Percentiles rank a stretch among this genome's conserved stretches.
Evolutionary conservation across 2,329 filamentous ascomycete species (phyloP).

Genomic region (Aureobasidium lini): DNA sequence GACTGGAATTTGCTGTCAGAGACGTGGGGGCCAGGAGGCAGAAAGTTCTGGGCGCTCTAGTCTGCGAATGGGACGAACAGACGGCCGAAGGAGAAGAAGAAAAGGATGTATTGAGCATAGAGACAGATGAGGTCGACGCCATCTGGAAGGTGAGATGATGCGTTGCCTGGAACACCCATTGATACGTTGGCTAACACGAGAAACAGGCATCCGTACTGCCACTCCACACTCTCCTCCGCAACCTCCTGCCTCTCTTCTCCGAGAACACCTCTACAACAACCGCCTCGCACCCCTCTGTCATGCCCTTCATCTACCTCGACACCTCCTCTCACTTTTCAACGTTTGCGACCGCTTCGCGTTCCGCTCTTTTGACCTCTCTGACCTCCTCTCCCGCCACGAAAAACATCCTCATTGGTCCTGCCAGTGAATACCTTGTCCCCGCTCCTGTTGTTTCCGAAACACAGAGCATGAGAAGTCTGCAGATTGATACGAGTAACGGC

Average conservation of each 20-base stretch:
- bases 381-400: slow-evolving; percentile 9
- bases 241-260: slow-evolving; percentile 9
- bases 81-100: background rate
- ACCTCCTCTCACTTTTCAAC: background rate
- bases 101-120: slow-evolving; percentile 6
- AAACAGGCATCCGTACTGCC: slow-evolving; percentile 2
- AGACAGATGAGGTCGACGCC: slow-evolving; percentile 4
- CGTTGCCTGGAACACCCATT: background rate
- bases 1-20: background rate
- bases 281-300: background rate
- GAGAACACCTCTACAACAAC: slow-evolving; percentile 2
- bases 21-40: background rate
- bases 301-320: slow-evolving; percentile 14
- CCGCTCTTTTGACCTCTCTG: slow-evolving; percentile 1
- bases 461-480: slow-evolving; percentile 2
- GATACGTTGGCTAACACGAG: background rate
- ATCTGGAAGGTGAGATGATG: slow-evolving; percentile 2
- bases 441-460: slow-evolving; percentile 1
- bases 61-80: slow-evolving; percentile 7
- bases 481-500: background rate
- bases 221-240: slow-evolving; percentile 12
- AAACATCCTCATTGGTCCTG: slow-evolving; percentile 13
- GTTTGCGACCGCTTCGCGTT: background rate
- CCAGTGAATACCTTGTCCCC: slow-evolving; percentile 5
- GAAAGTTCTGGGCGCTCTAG: slow-evolving; percentile 4